phyloP scores from a whole-genome alignment of 2,329 filamentous ascomycete genomes.

The Fusarium graminum region DNA sequence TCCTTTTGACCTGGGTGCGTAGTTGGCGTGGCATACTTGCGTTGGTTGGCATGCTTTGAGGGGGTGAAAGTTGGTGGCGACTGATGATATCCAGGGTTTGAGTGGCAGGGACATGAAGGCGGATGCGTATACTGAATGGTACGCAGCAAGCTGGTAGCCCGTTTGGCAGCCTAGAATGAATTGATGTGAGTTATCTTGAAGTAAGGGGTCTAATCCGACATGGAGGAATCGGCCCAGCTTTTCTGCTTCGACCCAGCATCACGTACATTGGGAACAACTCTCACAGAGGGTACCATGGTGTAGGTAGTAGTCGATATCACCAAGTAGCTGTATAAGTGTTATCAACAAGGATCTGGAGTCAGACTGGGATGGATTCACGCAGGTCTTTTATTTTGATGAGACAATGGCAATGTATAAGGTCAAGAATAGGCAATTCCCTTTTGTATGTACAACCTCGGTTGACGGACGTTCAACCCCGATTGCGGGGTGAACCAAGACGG shows the following conservation, averaged over 20 bases:
- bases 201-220: not conserved
- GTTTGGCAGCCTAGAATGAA: slow-evolving; percentile 65
- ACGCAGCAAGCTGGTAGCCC: slow-evolving; percentile 80
- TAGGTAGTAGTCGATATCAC: slow-evolving; percentile 14
- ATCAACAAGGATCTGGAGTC: slow-evolving; percentile 7
- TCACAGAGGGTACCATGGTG: slow-evolving; percentile 50
- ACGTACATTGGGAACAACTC: slow-evolving; percentile 54
- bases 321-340: slow-evolving; percentile 4
- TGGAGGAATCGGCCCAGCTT: not conserved
- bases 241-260: slow-evolving; percentile 1
- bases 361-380: slow-evolving; percentile 12
- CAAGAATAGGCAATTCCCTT: slow-evolving; percentile 12
- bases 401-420: slow-evolving; percentile 26
- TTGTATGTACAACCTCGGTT: slow-evolving; percentile 42
- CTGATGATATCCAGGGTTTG: slow-evolving; percentile 85
- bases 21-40: slow-evolving; percentile 80
- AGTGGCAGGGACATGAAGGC: slow-evolving; percentile 91
- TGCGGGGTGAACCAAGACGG: slow-evolving; percentile 38
- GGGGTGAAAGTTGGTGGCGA: slow-evolving; percentile 68
- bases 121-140: slow-evolving; percentile 94
- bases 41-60: slow-evolving; percentile 54
- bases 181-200: slow-evolving; percentile 10
- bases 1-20: slow-evolving; percentile 77
- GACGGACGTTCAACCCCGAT: slow-evolving; percentile 36
- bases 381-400: slow-evolving; percentile 9